Percentiles rank a stretch among this genome's conserved stretches.
Evolutionary conservation across 2,329 filamentous ascomycete species (phyloP).

Genomic region (Mollisiaceae sp.): DNA sequence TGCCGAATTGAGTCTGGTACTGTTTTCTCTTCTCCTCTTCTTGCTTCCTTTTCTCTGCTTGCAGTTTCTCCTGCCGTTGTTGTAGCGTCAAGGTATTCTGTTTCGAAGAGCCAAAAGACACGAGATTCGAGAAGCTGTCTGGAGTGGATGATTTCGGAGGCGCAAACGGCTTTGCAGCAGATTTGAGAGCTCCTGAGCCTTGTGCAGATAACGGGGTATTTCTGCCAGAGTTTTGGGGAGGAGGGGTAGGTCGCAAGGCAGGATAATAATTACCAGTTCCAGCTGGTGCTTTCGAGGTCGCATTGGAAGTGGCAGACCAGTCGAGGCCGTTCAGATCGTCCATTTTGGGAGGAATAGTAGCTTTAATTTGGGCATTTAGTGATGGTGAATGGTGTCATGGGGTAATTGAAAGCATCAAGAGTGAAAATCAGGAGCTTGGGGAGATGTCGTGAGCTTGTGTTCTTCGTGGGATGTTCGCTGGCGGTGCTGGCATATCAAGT

Average conservation of each 20-base stretch:
- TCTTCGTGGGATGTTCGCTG: conserved; percentile 11
- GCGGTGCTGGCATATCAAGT: conserved; percentile 19
- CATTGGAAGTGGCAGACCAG: conserved; percentile 54
- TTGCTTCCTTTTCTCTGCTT: conserved; percentile 70
- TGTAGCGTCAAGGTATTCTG: conserved; percentile 76
- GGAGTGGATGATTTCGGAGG: conserved; percentile 51
- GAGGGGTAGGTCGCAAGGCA: conserved; percentile 56
- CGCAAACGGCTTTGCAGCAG: conserved; percentile 43
- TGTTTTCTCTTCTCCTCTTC: conserved; percentile 75
- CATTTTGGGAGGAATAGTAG: conserved; percentile 49
- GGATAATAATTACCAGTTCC: conserved; percentile 52
- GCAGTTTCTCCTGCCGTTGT: conserved; percentile 74
- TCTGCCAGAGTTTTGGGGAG: conserved; percentile 56
- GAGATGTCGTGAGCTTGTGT: conserved; percentile 10
- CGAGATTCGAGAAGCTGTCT: conserved; percentile 80
- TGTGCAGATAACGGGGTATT: conserved; percentile 56
- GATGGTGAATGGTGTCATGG: conserved; percentile 20
- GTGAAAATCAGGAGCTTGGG: background rate
- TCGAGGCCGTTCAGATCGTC: conserved; percentile 66
- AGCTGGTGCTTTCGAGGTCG: conserved; percentile 50
- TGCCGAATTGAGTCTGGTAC: conserved; percentile 79
- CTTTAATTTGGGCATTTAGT: conserved; percentile 24
- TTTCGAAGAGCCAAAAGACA: conserved; percentile 62
- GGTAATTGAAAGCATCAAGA: conserved; percentile 25
- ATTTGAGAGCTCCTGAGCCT: conserved; percentile 47